A percentile compares a stretch with the other conserved stretches of the same genome.
Evolutionary conservation across 345 rosid genomes (phyloP).

Genomic region (Brassica carinata): DNA sequence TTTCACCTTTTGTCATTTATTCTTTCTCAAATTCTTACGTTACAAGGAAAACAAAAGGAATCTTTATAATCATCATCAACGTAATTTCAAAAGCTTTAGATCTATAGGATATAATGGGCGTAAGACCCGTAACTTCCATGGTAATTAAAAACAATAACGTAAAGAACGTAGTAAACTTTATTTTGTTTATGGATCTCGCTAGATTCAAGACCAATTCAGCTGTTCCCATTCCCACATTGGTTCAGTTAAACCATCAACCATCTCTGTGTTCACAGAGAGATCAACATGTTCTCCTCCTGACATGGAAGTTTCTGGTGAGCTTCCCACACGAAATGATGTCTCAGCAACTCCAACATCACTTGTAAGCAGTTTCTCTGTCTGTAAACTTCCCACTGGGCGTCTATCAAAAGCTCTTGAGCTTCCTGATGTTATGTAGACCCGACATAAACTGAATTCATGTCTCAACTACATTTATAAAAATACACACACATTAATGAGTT

Average conservation of each 20-base stretch:
- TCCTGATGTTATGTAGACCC: conserved; percentile 78
- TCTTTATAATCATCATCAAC: neutral
- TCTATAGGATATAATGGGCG: too few relatives aligned
- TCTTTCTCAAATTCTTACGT: conserved; percentile 6
- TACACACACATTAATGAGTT: neutral
- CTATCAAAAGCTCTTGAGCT: conserved; percentile 81
- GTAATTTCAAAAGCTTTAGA: too few relatives aligned
- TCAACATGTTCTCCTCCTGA: conserved; percentile 51
- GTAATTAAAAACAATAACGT: neutral
- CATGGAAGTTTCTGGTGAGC: conserved; percentile 54
- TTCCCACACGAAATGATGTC: conserved; percentile 40
- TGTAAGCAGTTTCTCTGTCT: conserved; percentile 34
- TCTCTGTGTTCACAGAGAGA: conserved; percentile 38
- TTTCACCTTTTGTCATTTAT: conserved; percentile 22
- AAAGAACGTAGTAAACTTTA: neutral
- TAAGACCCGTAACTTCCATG: too few relatives aligned
- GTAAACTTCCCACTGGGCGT: conserved; percentile 62
- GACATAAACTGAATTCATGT: conserved; percentile 82
- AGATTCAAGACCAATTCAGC: conserved; percentile 49
- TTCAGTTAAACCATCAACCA: conserved; percentile 41
- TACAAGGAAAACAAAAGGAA: conserved; percentile 13
- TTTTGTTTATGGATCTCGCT: conserved; percentile 3
- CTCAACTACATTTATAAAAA: conserved; percentile 59
- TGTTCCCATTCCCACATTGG: conserved; percentile 62
- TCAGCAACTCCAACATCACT: conserved; percentile 38